Evolutionary conservation across 768 basidiomycete species (phyloP), one percentile per base, ranked within the genome.

Genomic region (Glaciozyma antarctica): DNA sequence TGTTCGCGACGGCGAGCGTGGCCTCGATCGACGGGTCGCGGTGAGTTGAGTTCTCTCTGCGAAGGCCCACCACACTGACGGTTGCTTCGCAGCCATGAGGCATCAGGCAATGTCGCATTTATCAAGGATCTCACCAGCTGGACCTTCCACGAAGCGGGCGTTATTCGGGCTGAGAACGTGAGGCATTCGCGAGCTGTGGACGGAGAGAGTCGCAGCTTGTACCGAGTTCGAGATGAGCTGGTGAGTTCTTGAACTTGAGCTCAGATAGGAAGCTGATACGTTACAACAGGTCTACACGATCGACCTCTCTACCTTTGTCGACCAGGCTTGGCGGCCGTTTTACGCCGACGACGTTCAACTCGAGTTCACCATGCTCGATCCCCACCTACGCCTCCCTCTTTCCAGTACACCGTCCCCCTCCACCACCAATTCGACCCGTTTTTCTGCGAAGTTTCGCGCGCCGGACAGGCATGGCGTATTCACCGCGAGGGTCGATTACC

Each of bases 311-410:
- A 80, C 82, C 54, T 88, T 82, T 74, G 79, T 87, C 71, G 76
- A 84, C 26, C 75, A 75, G 13, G 75, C 75, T 17, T 97, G 91
- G 90, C 78, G 78, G 59, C 86, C 90, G 0, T 85, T 85, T 75
- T 82, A 81, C 41, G 76, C 90, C 58, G 76, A 78, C 16, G 95
- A 98, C 75, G 75, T 98, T 34, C 94, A 97, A 72, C 81, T 98
- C 58, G 93, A 94, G 72, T 97, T 98, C 75, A 94, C 91, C 26
- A 99, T 99, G 95, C 84, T 99, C 48, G 95, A 99, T 76, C 95
- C 95, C 1, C 92, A 95, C 76, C 79, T 98, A 65, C 89, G 95
- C 44, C 90, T 85, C 19, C 78, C 86, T 10, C 81, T 99, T 15
- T 82, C 84, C 13, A 82, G 81, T 1, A 86, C 87, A 28, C 80